Evolutionary conservation across 345 rosid genomes (phyloP).

Genomic region (Eucalyptus globulus): DNA sequence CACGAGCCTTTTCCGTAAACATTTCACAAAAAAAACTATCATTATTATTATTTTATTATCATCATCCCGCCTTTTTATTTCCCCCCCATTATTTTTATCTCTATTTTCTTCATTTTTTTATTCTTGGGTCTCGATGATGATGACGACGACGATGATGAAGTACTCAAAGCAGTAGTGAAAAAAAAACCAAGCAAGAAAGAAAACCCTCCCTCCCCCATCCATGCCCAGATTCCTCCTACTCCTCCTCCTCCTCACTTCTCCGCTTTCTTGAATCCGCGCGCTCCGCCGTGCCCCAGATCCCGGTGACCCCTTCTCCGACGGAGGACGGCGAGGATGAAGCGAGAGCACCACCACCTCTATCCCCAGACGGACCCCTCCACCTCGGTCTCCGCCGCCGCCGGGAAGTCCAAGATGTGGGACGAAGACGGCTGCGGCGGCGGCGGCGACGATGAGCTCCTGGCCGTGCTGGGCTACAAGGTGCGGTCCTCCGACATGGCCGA

Average conservation of each 20-base stretch:
- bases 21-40: background rate
- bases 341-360: conserved; percentile 32
- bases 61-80: background rate
- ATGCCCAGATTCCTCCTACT: conserved; percentile 34
- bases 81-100: background rate
- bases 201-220: conserved; percentile 7
- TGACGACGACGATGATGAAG: conserved; percentile 6
- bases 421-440: conserved; percentile 7
- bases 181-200: conserved; percentile 8
- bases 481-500: conserved; percentile 75
- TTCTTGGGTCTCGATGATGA: background rate
- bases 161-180: conserved; percentile 25
- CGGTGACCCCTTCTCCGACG: background rate
- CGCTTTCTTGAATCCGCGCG: background rate
- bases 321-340: conserved; percentile 17
- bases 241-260: background rate
- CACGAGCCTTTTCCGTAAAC: conserved; percentile 3
- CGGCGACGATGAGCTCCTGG: conserved; percentile 63
- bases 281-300: background rate
- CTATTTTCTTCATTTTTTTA: background rate
- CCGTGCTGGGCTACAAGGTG: conserved; percentile 66
- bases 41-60: background rate
- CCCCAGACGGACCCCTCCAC: conserved; percentile 1
- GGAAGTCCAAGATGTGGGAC: conserved; percentile 41
- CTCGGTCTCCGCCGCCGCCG: background rate